These are phyloP conservation scores for Leccinum obscurum DNA, from an alignment of 768 basidiomycete genomes.

Conservation along the genomic window DNA sequence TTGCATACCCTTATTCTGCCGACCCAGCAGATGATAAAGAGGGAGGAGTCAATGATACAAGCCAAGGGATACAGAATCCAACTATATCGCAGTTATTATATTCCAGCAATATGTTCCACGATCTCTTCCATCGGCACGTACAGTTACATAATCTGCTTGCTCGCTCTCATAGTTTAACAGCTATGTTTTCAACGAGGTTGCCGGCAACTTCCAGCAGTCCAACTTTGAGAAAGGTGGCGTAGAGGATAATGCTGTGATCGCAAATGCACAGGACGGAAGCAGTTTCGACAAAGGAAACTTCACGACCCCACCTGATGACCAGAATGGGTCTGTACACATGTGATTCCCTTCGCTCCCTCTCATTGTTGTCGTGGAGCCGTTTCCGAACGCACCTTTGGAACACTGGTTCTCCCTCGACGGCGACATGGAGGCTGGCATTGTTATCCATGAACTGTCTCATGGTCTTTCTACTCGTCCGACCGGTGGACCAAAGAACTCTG, in stretches of 20 bases:
- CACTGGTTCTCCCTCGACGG: conserved; percentile 88
- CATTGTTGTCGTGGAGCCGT: conserved; percentile 35
- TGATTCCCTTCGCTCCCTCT: neutral
- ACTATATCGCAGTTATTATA: conserved; percentile 91
- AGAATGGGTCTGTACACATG: conserved; percentile 56
- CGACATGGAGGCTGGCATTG: conserved; percentile 94
- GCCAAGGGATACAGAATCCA: conserved; percentile 84
- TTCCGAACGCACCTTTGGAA: conserved; percentile 99
- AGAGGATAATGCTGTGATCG: conserved; percentile 88
- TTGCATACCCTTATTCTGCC: conserved; percentile 79
- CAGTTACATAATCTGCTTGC: neutral
- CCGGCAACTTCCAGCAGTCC: conserved; percentile 96
- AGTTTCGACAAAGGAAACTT: conserved; percentile 94
- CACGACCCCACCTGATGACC: conserved; percentile 81
- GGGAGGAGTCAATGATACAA: conserved; percentile 56
- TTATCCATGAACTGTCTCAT: conserved; percentile 88
- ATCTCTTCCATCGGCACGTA: conserved; percentile 70
- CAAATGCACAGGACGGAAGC: conserved; percentile 93
- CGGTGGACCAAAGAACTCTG: conserved; percentile 90
- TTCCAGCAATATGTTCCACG: conserved; percentile 78
- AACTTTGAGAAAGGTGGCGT: conserved; percentile 91
- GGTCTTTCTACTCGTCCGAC: conserved; percentile 93
- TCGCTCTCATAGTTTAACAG: conserved; percentile 36
- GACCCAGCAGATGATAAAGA: conserved; percentile 44
- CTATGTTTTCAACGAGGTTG: conserved; percentile 88